Conservation (phyloP, 192 early-diverging fungal genomes). For the Gamsiella multidivaricata region DNA sequence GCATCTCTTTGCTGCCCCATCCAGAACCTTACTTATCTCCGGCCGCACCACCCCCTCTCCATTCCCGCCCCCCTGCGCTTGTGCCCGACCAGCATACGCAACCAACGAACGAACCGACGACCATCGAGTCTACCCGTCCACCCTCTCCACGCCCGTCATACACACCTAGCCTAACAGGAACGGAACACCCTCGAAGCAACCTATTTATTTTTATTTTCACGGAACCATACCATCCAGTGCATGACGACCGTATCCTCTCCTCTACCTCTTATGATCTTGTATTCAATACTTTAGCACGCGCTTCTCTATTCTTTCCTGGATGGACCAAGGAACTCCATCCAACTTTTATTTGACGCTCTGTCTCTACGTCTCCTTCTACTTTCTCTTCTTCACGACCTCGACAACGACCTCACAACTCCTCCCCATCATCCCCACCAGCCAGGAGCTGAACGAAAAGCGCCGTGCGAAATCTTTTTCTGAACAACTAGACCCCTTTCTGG, state of each 20-base stretch:
- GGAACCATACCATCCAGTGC: too few species aligned
- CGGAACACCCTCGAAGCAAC: too few species aligned
- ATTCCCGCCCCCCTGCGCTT: background rate
- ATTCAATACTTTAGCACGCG: too few species aligned
- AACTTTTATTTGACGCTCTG: constrained; percentile 54
- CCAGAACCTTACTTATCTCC: constrained; percentile 29
- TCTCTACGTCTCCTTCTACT: constrained; percentile 55
- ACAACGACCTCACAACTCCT: constrained; percentile 1
- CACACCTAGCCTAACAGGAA: too few species aligned
- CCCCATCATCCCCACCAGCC: constrained; percentile 16
- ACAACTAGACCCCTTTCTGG: constrained; percentile 48
- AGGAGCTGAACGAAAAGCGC: constrained; percentile 30
- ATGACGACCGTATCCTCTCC: too few species aligned
- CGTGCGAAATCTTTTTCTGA: constrained; percentile 41
- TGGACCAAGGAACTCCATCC: constrained; percentile 49
- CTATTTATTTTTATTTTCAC: too few species aligned
- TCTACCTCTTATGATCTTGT: too few species aligned
- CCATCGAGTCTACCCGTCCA: background rate
- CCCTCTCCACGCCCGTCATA: background rate
- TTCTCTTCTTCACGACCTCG: constrained; percentile 46
- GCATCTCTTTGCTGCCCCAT: background rate
- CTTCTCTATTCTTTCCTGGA: constrained; percentile 8
- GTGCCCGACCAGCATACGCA: background rate
- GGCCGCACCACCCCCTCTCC: background rate
- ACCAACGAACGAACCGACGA: background rate